Conservation (phyloP, 2,329 filamentous ascomycete species). For the Botryosphaeria dothidea region DNA sequence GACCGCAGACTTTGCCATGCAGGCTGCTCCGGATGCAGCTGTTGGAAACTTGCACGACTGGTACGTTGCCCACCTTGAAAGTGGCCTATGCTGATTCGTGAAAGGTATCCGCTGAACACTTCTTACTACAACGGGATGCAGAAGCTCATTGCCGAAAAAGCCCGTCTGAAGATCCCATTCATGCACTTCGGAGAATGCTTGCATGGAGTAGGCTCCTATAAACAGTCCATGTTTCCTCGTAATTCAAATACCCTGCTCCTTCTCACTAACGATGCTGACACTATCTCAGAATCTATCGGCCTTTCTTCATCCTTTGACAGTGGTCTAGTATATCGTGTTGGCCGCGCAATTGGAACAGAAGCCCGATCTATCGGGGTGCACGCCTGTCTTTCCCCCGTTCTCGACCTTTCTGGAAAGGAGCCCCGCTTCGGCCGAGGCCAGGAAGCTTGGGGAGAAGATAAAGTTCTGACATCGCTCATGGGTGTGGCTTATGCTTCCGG, state of each 20-base stretch:
- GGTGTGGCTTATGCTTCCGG: slow-evolving; percentile 47
- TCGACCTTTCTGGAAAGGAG: slow-evolving; percentile 45
- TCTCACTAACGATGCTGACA: too few relatives aligned
- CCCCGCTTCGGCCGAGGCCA: slow-evolving; percentile 47
- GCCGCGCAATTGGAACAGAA: slow-evolving; percentile 45
- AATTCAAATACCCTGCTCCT: too few relatives aligned
- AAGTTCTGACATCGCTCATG: slow-evolving; percentile 47
- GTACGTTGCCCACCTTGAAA: slow-evolving; percentile 10
- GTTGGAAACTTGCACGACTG: slow-evolving; percentile 48
- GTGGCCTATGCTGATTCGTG: neutral
- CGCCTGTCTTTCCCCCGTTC: slow-evolving; percentile 47
- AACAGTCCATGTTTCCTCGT: slow-evolving; percentile 45
- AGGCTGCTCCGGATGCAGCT: slow-evolving; percentile 39
- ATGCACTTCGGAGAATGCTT: slow-evolving; percentile 49
- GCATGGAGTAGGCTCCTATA: slow-evolving; percentile 48
- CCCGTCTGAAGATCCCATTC: slow-evolving; percentile 43
- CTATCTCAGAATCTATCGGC: slow-evolving; percentile 36
- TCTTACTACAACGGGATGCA: slow-evolving; percentile 47
- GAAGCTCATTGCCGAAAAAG: slow-evolving; percentile 38
- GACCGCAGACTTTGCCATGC: slow-evolving; percentile 34
- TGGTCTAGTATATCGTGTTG: slow-evolving; percentile 44
- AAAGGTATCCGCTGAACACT: slow-evolving; percentile 42
- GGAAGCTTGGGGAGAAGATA: slow-evolving; percentile 52
- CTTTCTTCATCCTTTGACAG: slow-evolving; percentile 47
- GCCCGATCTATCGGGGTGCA: slow-evolving; percentile 48